A percentile compares a stretch with the other conserved stretches of the same genome.
Evolutionary conservation across 2,329 filamentous ascomycete genomes (phyloP).

Genomic region (Cercospora sp.): DNA sequence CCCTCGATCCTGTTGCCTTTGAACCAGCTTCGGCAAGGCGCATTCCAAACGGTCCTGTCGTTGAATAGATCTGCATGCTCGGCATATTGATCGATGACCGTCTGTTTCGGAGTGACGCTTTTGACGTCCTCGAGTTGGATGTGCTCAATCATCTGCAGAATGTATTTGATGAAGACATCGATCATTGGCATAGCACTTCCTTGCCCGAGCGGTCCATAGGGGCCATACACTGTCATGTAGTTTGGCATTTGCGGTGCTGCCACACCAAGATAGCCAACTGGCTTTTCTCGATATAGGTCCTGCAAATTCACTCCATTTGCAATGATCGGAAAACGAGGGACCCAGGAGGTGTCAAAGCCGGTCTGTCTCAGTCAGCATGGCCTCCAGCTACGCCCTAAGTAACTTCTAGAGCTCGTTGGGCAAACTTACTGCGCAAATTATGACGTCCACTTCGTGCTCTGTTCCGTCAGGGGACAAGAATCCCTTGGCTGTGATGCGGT

Average conservation of each 20-base stretch:
- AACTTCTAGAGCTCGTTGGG: background rate
- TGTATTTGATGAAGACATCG: constrained; percentile 41
- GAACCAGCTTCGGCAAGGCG: constrained; percentile 19
- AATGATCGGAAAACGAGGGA: constrained; percentile 38
- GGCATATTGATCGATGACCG: constrained; percentile 29
- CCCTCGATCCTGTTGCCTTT: constrained; percentile 29
- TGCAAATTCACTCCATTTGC: constrained; percentile 35
- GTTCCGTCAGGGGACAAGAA: constrained; percentile 43
- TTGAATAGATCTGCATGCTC: constrained; percentile 47
- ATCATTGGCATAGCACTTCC: constrained; percentile 19
- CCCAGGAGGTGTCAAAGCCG: constrained; percentile 40
- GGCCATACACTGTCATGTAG: constrained; percentile 26
- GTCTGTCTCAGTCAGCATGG: background rate
- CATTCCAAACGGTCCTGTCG: constrained; percentile 33
- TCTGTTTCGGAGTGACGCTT: constrained; percentile 28
- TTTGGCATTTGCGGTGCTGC: constrained; percentile 37
- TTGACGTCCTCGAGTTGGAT: constrained; percentile 21
- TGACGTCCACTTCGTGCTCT: constrained; percentile 43
- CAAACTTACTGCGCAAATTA: constrained; percentile 49
- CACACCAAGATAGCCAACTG: constrained; percentile 33
- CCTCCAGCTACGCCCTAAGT: background rate
- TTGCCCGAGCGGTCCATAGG: constrained; percentile 29
- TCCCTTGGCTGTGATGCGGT: constrained; percentile 45
- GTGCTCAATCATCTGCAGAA: constrained; percentile 29
- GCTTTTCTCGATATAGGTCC: constrained; percentile 33